phyloP scores from a whole-genome alignment of 352 stramenopile species.

The Halophytophthora polymorphica region DNA sequence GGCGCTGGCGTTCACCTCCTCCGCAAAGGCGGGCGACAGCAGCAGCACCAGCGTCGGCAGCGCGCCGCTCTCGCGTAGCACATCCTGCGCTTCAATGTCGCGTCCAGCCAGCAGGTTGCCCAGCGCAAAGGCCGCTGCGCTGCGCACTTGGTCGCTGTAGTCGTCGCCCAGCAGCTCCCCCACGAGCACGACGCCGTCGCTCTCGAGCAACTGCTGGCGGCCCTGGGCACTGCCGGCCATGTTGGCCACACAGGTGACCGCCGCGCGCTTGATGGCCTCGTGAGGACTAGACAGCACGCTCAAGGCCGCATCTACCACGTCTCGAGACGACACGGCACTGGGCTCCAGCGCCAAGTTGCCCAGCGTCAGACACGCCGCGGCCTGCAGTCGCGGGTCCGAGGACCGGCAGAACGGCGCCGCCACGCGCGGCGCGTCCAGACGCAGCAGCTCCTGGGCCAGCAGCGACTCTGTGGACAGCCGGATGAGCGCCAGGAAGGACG shows the following conservation, averaged over 20 bases:
- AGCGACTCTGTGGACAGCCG: slow-evolving; percentile 48
- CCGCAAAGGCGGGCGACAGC: slow-evolving; percentile 55
- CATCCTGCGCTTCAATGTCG: slow-evolving; percentile 56
- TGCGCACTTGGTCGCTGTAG: slow-evolving; percentile 53
- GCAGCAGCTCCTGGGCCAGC: slow-evolving; percentile 51
- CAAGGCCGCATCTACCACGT: slow-evolving; percentile 41
- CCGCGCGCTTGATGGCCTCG: slow-evolving; percentile 58
- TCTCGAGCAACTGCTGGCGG: slow-evolving; percentile 43
- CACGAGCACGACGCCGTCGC: slow-evolving; percentile 42
- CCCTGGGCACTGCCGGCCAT: slow-evolving; percentile 41
- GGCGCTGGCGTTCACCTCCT: slow-evolving; percentile 67
- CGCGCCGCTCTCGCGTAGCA: slow-evolving; percentile 50
- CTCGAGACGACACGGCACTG: slow-evolving; percentile 25
- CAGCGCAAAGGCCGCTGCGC: slow-evolving; percentile 55
- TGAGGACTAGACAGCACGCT: slow-evolving; percentile 47
- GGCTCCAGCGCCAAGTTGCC: slow-evolving; percentile 62
- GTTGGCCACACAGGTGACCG: slow-evolving; percentile 48
- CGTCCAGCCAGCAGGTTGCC: slow-evolving; percentile 62
- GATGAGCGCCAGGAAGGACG: slow-evolving; percentile 65
- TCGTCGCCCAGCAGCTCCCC: slow-evolving; percentile 46
- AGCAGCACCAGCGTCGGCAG: slow-evolving; percentile 60
- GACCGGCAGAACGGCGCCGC: slow-evolving; percentile 43
- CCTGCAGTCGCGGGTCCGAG: slow-evolving; percentile 55
- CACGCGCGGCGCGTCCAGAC: slow-evolving; percentile 38
- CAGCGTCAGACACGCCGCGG: slow-evolving; percentile 54